Percentiles rank a stretch among this genome's conserved stretches.
Evolutionary conservation across 2,329 filamentous ascomycete genomes (phyloP).

Genomic region (Pseudogymnoascus sp.): DNA sequence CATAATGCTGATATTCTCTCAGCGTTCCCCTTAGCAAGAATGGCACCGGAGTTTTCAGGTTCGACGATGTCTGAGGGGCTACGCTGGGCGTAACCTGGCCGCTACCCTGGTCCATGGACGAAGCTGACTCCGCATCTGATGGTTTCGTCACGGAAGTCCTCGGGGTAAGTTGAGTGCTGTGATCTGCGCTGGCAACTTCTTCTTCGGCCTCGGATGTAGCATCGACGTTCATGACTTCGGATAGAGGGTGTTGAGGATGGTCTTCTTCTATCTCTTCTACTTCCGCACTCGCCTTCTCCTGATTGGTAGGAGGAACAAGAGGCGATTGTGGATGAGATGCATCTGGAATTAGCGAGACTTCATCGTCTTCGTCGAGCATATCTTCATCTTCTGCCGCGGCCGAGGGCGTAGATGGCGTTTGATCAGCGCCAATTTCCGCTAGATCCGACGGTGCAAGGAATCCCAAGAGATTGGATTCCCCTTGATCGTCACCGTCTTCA

Average conservation of each 20-base stretch:
- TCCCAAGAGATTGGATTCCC: slow-evolving; percentile 33
- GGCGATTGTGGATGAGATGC: slow-evolving; percentile 16
- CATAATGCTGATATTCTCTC: slow-evolving; percentile 92
- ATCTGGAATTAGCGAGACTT: slow-evolving; percentile 27
- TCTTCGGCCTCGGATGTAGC: slow-evolving; percentile 1
- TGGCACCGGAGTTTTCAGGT: slow-evolving; percentile 62
- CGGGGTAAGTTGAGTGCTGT: slow-evolving; percentile 30
- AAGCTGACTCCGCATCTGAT: slow-evolving; percentile 28
- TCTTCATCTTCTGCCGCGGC: slow-evolving; percentile 11
- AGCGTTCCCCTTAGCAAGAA: slow-evolving; percentile 79
- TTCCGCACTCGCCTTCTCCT: not conserved
- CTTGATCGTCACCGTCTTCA: slow-evolving; percentile 34
- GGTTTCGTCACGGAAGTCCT: slow-evolving; percentile 28
- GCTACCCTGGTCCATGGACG: slow-evolving; percentile 27
- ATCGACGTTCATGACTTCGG: slow-evolving; percentile 10
- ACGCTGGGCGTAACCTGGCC: slow-evolving; percentile 29
- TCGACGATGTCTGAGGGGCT: slow-evolving; percentile 31
- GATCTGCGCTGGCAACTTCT: slow-evolving; percentile 24
- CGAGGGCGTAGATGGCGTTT: slow-evolving; percentile 12
- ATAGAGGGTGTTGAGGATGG: not conserved
- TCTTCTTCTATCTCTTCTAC: not conserved
- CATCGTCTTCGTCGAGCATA: slow-evolving; percentile 18
- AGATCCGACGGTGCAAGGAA: slow-evolving; percentile 27
- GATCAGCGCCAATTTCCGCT: slow-evolving; percentile 26
- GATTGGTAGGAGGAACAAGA: not conserved